Evolutionary conservation across 23 red algal genomes (phyloP), one percentile per base, ranked within the genome.

Genomic region (Pyropia yezoensis): DNA sequence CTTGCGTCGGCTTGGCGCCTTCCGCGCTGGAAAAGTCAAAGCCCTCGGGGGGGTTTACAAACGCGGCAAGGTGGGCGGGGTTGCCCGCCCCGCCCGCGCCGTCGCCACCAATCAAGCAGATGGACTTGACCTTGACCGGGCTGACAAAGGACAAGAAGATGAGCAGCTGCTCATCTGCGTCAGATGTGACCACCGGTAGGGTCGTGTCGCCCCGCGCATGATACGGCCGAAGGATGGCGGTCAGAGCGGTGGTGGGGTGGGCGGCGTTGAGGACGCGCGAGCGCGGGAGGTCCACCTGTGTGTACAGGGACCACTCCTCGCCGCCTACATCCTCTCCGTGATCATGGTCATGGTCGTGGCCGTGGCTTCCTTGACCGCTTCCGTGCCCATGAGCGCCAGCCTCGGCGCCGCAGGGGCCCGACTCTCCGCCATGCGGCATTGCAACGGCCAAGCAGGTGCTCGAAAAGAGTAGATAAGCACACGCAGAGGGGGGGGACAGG

Each of bases 141-240:
- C 71, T 64, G 18, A 73, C 61, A 67, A 95, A 95, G 11, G 80
- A 72, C 24, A 95, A 77, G 28, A 52, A 67, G 47, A 95, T 75
- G 18, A 95, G 68, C 11, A 95, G 69, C 57, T 95, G 90, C 67
- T 95, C 90, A 59, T 95, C 90, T 49, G 77, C 80, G 33, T 87
- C 90, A 32, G 71, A 79, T 3, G 52, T 63, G 16, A 93, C 49
- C n/a, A 76, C 76, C 19, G 88, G 88, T 7, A 93, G 63, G 13
- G 58, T 71, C 22, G 49, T 17, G 56, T 93, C 79, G 50, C 12
- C 49, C n/a, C 71, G 69, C 57, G 78, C 58, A 25, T 93, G 21
- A 59, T 76, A 84, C 14, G 88, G 78, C 18, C 88, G 77, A 56
- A 93, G 76, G 20, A 93, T 49, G 22, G 39, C 70, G 65, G 69